phyloP scores from a whole-genome alignment of 2,329 filamentous ascomycete genomes.

The Aspergillus calidoustus region DNA sequence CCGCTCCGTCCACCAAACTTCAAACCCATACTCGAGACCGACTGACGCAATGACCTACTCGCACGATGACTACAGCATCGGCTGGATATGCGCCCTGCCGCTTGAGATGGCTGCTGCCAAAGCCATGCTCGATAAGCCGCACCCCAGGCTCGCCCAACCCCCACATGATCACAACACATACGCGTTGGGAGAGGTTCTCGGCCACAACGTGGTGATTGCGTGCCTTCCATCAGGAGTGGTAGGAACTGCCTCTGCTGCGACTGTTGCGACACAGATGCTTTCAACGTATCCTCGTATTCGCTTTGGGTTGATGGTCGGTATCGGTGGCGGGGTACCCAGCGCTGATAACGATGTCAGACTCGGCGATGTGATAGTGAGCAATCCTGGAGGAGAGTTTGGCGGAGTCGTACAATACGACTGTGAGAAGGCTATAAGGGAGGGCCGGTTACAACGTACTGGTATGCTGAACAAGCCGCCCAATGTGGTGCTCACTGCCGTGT shows the following conservation, averaged over 20 bases:
- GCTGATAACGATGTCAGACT: slow-evolving; percentile 16
- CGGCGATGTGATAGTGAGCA: slow-evolving; percentile 1
- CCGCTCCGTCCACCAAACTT: too few species aligned
- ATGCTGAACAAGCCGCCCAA: slow-evolving; percentile 17
- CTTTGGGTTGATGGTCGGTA: slow-evolving; percentile 17
- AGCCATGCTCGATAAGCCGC: slow-evolving; percentile 13
- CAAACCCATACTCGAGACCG: too few species aligned
- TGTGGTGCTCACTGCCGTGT: slow-evolving; percentile 14
- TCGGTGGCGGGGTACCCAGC: slow-evolving; percentile 20
- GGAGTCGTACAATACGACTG: slow-evolving; percentile 28
- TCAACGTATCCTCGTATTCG: slow-evolving; percentile 7
- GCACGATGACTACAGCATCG: slow-evolving; percentile 16
- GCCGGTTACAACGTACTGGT: slow-evolving; percentile 18
- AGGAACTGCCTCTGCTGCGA: slow-evolving; percentile 8
- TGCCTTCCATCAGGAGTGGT: slow-evolving; percentile 9
- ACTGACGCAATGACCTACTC: too few species aligned
- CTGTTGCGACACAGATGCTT: slow-evolving; percentile 6
- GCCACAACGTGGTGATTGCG: slow-evolving; percentile 13
- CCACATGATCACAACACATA: slow-evolving; percentile 4
- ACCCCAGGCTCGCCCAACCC: neutral
- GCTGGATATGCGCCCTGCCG: slow-evolving; percentile 21
- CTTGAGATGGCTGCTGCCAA: slow-evolving; percentile 16
- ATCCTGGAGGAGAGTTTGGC: neutral
- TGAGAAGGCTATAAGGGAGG: slow-evolving; percentile 17
- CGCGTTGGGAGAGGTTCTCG: slow-evolving; percentile 5